Evolutionary conservation across 2,329 filamentous ascomycete genomes (phyloP).

Genomic region (Arachnopeziza araneosa): DNA sequence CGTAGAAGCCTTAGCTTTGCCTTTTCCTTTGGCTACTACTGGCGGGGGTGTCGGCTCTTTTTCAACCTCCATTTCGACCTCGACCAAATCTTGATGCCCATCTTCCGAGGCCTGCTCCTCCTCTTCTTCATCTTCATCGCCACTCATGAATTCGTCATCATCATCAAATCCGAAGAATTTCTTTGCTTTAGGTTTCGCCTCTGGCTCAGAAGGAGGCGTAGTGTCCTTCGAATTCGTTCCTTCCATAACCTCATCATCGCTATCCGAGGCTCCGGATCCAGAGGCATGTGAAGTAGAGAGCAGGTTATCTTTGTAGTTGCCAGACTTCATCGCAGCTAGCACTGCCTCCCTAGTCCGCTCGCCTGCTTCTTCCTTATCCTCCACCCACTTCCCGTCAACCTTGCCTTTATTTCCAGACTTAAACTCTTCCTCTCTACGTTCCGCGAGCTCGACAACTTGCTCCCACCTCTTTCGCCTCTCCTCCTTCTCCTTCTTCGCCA

Average conservation of each 20-base stretch:
- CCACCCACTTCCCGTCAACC: slow-evolving; percentile 88
- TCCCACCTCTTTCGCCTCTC: slow-evolving; percentile 80
- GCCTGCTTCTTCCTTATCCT: slow-evolving; percentile 84
- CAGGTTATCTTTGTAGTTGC: slow-evolving; percentile 56
- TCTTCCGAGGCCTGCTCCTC: background rate
- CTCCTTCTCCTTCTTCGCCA: slow-evolving; percentile 92
- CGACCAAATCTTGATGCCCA: background rate
- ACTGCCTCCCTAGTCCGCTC: slow-evolving; percentile 79
- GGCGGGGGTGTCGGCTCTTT: slow-evolving; percentile 8
- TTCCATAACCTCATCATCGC: slow-evolving; percentile 25
- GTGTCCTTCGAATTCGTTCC: slow-evolving; percentile 36
- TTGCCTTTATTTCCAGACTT: slow-evolving; percentile 64
- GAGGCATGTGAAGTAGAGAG: slow-evolving; percentile 35
- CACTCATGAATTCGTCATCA: slow-evolving; percentile 69
- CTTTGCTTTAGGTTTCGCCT: slow-evolving; percentile 30
- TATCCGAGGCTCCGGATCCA: slow-evolving; percentile 32
- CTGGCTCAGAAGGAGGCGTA: slow-evolving; percentile 41
- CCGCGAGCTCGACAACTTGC: slow-evolving; percentile 77
- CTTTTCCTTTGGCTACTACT: slow-evolving; percentile 13
- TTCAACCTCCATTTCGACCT: background rate
- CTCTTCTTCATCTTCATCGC: slow-evolving; percentile 49
- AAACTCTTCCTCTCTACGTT: slow-evolving; percentile 78
- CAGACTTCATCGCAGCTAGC: slow-evolving; percentile 60
- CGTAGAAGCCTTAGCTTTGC: slow-evolving; percentile 34
- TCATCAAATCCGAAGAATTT: slow-evolving; percentile 75